A percentile compares a stretch with the other conserved stretches of the same genome.
phyloP scores from a whole-genome alignment of 495 filamentous ascomycete species.

The Bombardia bombarda region DNA sequence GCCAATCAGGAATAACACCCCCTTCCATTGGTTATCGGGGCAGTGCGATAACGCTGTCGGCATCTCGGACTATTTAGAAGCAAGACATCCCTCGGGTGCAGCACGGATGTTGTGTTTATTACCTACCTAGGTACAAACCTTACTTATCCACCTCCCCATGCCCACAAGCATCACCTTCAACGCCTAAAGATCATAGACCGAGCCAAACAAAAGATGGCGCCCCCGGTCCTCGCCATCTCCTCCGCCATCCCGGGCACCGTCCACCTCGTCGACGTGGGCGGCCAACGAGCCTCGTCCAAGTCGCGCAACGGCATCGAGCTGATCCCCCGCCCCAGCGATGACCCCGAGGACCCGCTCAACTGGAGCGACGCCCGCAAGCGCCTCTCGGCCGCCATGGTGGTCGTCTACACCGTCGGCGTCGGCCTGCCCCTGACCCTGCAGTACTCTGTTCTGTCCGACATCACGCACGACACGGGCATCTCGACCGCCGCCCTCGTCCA shows the following conservation, averaged over 20 bases:
- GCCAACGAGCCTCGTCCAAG: constrained; percentile 5
- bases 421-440: constrained; percentile 21
- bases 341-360: constrained; percentile 50
- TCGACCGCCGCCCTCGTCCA: constrained; percentile 18
- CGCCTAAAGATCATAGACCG: neutral
- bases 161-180: too few species aligned
- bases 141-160: too few species aligned
- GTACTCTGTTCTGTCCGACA: constrained; percentile 19
- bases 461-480: constrained; percentile 28
- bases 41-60: too few species aligned
- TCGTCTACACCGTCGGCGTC: constrained; percentile 17
- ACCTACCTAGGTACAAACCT: too few species aligned
- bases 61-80: too few species aligned
- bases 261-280: constrained; percentile 24
- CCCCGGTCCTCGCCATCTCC: neutral
- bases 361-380: constrained; percentile 43
- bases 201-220: neutral
- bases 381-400: constrained; percentile 40
- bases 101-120: too few species aligned
- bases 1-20: too few species aligned
- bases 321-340: constrained; percentile 47
- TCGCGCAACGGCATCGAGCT: constrained; percentile 18
- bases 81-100: too few species aligned
- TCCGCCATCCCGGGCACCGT: constrained; percentile 19
- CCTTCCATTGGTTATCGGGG: too few species aligned